Evolutionary conservation across 2,329 filamentous ascomycete species (phyloP), one percentile per base, ranked within the genome.

Genomic region (Fragosphaeria purpurea): DNA sequence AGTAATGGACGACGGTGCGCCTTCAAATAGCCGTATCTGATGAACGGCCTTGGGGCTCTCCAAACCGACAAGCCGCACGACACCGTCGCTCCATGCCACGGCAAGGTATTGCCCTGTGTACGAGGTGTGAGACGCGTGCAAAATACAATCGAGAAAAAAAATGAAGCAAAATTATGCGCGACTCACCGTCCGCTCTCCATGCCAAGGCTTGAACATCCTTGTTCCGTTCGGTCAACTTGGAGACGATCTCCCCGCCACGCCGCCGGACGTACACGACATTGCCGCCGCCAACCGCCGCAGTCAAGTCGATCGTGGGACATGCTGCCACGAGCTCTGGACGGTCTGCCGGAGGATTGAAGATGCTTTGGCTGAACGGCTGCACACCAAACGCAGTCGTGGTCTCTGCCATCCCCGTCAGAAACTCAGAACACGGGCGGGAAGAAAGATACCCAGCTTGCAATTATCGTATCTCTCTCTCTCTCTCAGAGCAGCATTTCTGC

Each of bases 251-350:
- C 1, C 84, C 85, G 54, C 85, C 87, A 12, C 90, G 77, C 46
- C 91, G 79, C 66, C 85, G 90, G 42, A 95, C 81, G 57, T 85
- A 76, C 13, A 96, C 71, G 46, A 82, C 52, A 30, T 56, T 80
- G 53, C 82, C 78, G 12, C 76, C 73, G n/a, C 76, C 79, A 10
- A 86, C 85, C 10, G 89, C 74, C 5, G 84, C 83, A n/a, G 85
- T 75, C 44, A 97, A 74, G 67, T 96, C 88, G 71, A 95, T 86
- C 7, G 83, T 85, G 12, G 90, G 88, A 65, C 88, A 95, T 66
- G 86, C 88, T 32, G 82, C 76, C 37, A 91, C 73, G 47, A 85
- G 76, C 44, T 73, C 70, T 38, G 73, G 68, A 39, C 77, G 72
- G 30, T 80, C 73, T 31, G 73, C 72, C 44, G 74, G 68, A 8